These are phyloP conservation scores for Ogataea polymorpha DNA, from an alignment of 805 yeast genomes.

Conservation along the genomic window DNA sequence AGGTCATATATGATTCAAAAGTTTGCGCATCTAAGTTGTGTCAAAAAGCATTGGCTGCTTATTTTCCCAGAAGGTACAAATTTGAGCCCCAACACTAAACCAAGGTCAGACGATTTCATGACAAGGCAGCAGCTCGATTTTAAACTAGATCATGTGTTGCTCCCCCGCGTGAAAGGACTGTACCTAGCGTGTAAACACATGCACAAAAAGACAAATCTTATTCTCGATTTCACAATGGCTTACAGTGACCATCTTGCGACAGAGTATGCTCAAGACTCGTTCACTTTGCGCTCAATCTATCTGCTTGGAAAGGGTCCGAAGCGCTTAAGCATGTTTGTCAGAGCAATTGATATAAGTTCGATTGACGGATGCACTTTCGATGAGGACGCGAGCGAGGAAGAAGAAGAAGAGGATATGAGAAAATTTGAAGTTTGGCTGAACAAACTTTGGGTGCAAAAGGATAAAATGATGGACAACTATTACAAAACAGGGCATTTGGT, in stretches of 20 bases:
- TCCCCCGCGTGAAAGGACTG: slow-evolving; percentile 85
- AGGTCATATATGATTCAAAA: slow-evolving; percentile 53
- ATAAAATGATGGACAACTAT: slow-evolving; percentile 60
- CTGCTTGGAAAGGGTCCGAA: slow-evolving; percentile 72
- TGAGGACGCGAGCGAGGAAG: slow-evolving; percentile 43
- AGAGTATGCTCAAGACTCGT: slow-evolving; percentile 76
- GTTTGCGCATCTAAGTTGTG: slow-evolving; percentile 45
- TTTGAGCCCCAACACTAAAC: slow-evolving; percentile 61
- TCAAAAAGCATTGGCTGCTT: slow-evolving; percentile 54
- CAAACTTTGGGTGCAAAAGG: slow-evolving; percentile 75
- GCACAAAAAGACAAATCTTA: slow-evolving; percentile 46
- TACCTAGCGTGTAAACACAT: slow-evolving; percentile 61
- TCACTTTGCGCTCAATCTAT: slow-evolving; percentile 60
- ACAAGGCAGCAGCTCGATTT: slow-evolving; percentile 42
- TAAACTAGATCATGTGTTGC: slow-evolving; percentile 57
- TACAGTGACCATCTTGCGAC: slow-evolving; percentile 65
- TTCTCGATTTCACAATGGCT: slow-evolving; percentile 83
- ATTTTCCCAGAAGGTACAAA: slow-evolving; percentile 96
- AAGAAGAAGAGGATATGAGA: slow-evolving; percentile 36
- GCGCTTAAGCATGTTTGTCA: slow-evolving; percentile 59
- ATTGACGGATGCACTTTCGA: slow-evolving; percentile 34
- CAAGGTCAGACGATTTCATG: slow-evolving; percentile 56
- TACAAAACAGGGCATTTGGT: slow-evolving; percentile 53
- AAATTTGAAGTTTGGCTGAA: slow-evolving; percentile 74
- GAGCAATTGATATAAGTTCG: slow-evolving; percentile 44